Evolutionary conservation across 2,329 filamentous ascomycete genomes (phyloP), one percentile per base, ranked within the genome.

Genomic region (Penicillium sp.): DNA sequence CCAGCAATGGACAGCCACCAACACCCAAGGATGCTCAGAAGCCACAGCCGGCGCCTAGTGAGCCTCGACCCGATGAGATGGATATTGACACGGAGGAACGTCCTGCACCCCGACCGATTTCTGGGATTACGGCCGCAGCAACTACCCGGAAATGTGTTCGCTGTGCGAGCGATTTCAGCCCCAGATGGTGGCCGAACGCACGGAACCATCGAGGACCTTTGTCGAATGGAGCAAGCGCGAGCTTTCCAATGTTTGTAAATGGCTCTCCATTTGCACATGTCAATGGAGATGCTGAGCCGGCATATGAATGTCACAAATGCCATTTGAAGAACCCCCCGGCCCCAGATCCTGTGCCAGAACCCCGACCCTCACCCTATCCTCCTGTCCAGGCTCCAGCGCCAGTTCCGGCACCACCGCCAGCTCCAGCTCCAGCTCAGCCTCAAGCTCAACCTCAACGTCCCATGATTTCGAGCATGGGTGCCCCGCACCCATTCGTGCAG

Each of bases 241-340:
- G 29, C 69, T 67, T 56, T 66, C 61, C n/a, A 40, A 12, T 40
- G 9, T 40, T 40, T 40, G 37, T 9, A 12, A 54, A 66, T 53
- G 63, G 65, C 45, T 63, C 69, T 51, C 57, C 60, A 12, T 61
- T 69, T n/a, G 47, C 58, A 20, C 66, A 63, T 18, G 48, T 61
- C 15, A 73, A 72, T 45, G 70, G 70, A 5, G 69, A 72, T 23
- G 56, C 65, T 54, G 64, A 58, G 44, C 64, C 72, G 63, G 57
- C 82, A 27, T 88, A 85, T 60, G 87, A 91, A 71, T 92, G 89
- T 65, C 89, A 92, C 73, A 89, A 90, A 70, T 92, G 89, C 59
- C 79, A 82, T 63, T 69, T 77, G 61, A 81, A 75, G 27, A 81
- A 81, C 18, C 61, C 63, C 1, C 55, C 57, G 18, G 54, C 54